phyloP scores from a whole-genome alignment of 441 rosid species.

The Biscutella laevigata region DNA sequence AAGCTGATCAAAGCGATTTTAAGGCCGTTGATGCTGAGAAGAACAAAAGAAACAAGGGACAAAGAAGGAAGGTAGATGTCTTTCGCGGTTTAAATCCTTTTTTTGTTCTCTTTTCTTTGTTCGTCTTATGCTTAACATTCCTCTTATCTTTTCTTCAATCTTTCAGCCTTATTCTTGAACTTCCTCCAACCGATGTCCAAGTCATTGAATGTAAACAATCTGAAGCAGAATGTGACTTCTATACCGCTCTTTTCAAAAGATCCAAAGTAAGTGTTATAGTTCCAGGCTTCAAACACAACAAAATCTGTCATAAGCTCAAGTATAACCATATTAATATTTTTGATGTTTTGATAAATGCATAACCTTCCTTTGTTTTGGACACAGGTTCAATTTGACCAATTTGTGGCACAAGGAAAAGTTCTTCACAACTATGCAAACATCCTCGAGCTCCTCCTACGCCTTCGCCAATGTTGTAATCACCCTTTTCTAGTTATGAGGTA shows the following conservation, averaged over 20 bases:
- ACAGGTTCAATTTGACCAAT: conserved; percentile 63
- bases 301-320: not conserved
- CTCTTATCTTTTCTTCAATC: not conserved
- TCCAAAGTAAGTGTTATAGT: conserved; percentile 37
- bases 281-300: not conserved
- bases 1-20: conserved; percentile 54
- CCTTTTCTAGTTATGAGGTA: conserved; percentile 71
- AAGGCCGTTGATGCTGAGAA: conserved; percentile 63
- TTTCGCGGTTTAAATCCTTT: not conserved
- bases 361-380: conserved; percentile 9
- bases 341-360: not conserved
- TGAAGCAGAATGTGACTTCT: conserved; percentile 55
- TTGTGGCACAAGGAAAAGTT: conserved; percentile 67
- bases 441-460: conserved; percentile 60
- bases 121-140: not conserved
- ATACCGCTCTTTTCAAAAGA: conserved; percentile 56
- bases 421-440: conserved; percentile 62
- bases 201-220: conserved; percentile 53
- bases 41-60: conserved; percentile 64
- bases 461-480: conserved; percentile 74
- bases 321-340: not conserved
- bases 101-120: not conserved
- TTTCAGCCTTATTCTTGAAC: conserved; percentile 58
- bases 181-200: conserved; percentile 57
- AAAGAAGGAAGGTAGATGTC: conserved; percentile 45